Percentiles rank a stretch among this genome's conserved stretches.
phyloP scores from a whole-genome alignment of 2,329 filamentous ascomycete genomes.

The Botryotinia globosa region DNA sequence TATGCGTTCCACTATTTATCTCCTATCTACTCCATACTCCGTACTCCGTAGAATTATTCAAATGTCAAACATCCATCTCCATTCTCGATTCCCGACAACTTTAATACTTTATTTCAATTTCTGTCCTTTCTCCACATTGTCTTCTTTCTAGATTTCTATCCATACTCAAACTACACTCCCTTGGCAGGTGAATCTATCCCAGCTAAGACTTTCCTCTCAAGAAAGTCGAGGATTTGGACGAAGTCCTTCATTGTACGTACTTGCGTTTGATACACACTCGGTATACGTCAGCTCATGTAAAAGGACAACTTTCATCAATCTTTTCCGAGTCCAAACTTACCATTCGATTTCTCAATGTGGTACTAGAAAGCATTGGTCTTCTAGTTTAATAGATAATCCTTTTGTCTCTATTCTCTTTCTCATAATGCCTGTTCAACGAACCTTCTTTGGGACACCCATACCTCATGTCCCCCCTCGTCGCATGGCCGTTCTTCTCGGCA shows the following conservation, averaged over 20 bases:
- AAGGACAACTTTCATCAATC: background rate
- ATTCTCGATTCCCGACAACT: background rate
- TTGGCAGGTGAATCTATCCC: background rate
- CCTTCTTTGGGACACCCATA: slow-evolving; percentile 49
- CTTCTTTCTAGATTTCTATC: background rate
- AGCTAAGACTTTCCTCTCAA: background rate
- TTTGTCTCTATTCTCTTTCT: slow-evolving; percentile 2
- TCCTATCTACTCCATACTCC: too few species aligned
- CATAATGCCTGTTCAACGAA: slow-evolving; percentile 48
- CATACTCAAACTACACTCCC: background rate
- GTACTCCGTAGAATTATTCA: background rate
- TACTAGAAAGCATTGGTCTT: background rate
- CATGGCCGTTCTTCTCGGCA: slow-evolving; percentile 50
- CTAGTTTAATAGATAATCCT: background rate
- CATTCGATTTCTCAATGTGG: background rate
- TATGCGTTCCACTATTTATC: background rate
- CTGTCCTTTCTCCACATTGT: background rate
- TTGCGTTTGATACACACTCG: background rate
- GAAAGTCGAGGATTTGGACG: background rate
- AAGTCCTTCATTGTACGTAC: background rate
- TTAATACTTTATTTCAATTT: background rate
- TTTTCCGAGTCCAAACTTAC: background rate
- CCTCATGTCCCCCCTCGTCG: slow-evolving; percentile 52
- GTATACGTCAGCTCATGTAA: slow-evolving; percentile 11
- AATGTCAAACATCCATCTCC: background rate